Evolutionary conservation across 768 basidiomycete species (phyloP).

Genomic region (Kwoniella dejecticola): DNA sequence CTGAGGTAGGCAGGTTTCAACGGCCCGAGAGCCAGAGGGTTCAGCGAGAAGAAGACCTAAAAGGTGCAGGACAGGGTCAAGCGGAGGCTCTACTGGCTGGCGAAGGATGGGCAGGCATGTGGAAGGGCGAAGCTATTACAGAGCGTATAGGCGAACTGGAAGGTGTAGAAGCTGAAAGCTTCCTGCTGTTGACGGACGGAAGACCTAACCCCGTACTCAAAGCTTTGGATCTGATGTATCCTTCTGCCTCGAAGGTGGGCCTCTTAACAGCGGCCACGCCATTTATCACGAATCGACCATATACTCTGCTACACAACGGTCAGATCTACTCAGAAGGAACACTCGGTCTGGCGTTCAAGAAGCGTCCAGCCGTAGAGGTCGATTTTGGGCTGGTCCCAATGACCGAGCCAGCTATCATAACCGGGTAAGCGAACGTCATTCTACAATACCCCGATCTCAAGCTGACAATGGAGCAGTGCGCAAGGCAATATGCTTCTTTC

Average conservation of each 20-base stretch:
- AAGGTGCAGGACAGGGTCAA: constrained; percentile 30
- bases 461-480: constrained; percentile 30
- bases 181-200: constrained; percentile 40
- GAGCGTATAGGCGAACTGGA: constrained; percentile 31
- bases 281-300: constrained; percentile 50
- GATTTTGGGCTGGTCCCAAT: constrained; percentile 43
- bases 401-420: constrained; percentile 25
- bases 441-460: not conserved
- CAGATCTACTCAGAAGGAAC: constrained; percentile 35
- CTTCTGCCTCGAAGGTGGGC: constrained; percentile 27
- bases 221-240: constrained; percentile 31
- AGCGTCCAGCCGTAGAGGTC: not conserved
- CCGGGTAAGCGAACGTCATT: constrained; percentile 30
- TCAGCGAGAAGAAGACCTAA: constrained; percentile 30
- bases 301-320: constrained; percentile 44
- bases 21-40: constrained; percentile 22
- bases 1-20: constrained; percentile 45
- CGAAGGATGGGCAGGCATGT: constrained; percentile 41
- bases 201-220: constrained; percentile 33
- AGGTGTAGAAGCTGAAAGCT: constrained; percentile 29
- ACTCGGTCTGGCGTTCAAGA: constrained; percentile 45
- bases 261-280: constrained; percentile 51
- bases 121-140: constrained; percentile 30
- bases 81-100: constrained; percentile 1
- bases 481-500: constrained; percentile 53